Base-by-base conservation (phyloP, 805 yeast species). In the Cyberlindnera japonica region DNA sequence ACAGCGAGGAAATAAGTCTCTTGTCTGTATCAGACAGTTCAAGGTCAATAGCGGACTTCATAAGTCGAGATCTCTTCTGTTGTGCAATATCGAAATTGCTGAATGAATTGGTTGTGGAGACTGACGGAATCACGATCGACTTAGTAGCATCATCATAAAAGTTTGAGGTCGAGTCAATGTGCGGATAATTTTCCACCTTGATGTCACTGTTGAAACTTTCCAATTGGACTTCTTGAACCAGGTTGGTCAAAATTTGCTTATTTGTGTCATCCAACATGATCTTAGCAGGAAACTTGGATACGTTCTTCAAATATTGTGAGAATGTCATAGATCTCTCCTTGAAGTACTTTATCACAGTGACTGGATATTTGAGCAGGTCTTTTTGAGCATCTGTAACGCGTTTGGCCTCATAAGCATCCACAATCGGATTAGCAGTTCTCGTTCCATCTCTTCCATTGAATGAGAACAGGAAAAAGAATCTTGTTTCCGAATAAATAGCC, bases 361-460 rank as follows among this genome's bases (percentile, higher is more conserved):
- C 38, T 5, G 65, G 67, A 34, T 61, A 61, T n/a, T 43, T 41
- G 19, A 56, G 36, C 25, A 50, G 18, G 15, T 40, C 28, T 14
- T 31, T 48, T 28, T 53, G 51, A 9, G 46, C 41, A 5, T 35
- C 37, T 3, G 50, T 34, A 16, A 44, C 24, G 14, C 17, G 7
- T 27, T 23, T 26, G 15, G 39, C 30, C 3, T 45, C 38, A 32
- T 40, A 38, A 4, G 41, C 15, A 5, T 37, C 33, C 5, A 48
- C 13, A 11, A 51, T 38, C 3, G 45, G 43, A 33, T 48, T 47
- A 5, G 57, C 55, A 13, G 53, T 38, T 35, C 59, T 54, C 2
- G 57, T 50, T 14, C 64, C 65, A 37, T 61, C 58, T n/a, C 64
- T 62, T 5, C 66, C 68, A 38, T 56, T 53, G 44, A 63, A 65